Evolutionary conservation across 352 stramenopile genomes (phyloP).

Genomic region (Globisporangium canariense): DNA sequence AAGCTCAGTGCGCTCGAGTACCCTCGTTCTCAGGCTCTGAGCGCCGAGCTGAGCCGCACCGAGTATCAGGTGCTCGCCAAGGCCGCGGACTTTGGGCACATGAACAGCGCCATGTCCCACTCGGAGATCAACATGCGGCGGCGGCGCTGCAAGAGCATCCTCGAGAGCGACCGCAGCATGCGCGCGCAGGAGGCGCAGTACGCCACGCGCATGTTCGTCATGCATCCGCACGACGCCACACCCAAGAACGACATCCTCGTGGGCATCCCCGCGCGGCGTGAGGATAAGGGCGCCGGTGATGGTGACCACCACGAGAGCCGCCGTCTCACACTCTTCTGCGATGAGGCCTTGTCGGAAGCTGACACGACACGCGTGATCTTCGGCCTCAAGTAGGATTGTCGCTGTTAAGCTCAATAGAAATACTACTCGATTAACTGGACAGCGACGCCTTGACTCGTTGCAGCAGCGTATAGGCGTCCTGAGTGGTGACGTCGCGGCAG

Average conservation of each 20-base stretch:
- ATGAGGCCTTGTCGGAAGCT: conserved; percentile 16
- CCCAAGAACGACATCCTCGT: conserved; percentile 86
- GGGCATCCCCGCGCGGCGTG: conserved; percentile 37
- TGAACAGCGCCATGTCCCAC: conserved; percentile 33
- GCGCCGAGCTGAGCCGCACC: conserved; percentile 36
- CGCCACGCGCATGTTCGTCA: conserved; percentile 73
- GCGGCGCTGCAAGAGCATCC: conserved; percentile 73
- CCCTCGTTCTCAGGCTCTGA: conserved; percentile 49
- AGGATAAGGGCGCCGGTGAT: neutral
- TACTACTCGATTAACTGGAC: neutral
- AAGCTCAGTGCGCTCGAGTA: conserved; percentile 61
- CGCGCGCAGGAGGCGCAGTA: conserved; percentile 52
- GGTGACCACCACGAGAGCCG: conserved; percentile 6
- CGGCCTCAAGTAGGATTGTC: neutral
- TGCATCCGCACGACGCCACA: conserved; percentile 64
- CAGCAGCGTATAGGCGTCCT: conserved; percentile 42
- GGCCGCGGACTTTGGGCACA: conserved; percentile 74
- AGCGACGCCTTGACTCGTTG: conserved; percentile 32
- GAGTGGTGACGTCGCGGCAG: conserved; percentile 39
- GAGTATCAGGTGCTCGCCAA: conserved; percentile 80
- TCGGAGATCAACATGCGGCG: conserved; percentile 48
- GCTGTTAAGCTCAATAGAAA: conserved; percentile 4
- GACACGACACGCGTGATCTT: conserved; percentile 15
- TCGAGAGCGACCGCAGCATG: conserved; percentile 78
- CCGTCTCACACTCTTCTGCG: conserved; percentile 28